Conservation (phyloP, 2,329 filamentous ascomycete species). For the Teratosphaeria nubilosa region DNA sequence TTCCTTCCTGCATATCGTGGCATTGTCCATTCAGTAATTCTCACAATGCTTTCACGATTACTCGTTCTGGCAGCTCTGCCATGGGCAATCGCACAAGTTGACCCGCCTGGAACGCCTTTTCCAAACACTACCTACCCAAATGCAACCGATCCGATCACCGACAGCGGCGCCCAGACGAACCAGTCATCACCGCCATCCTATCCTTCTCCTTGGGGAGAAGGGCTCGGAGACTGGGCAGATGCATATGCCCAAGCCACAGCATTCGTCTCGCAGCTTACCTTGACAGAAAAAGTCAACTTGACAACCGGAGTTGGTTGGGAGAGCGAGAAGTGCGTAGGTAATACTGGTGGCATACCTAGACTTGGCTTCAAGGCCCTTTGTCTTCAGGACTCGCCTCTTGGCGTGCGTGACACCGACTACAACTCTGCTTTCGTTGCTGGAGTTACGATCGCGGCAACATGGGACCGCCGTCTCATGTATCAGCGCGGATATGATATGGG, state of each 20-base stretch:
- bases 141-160: conserved; percentile 17
- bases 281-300: conserved; percentile 86
- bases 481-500: conserved; percentile 64
- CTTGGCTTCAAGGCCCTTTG: conserved; percentile 66
- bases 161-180: conserved; percentile 19
- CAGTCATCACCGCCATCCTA: conserved; percentile 57
- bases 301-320: conserved; percentile 79
- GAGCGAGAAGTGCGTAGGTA: conserved; percentile 66
- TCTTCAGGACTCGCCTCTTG: conserved; percentile 75
- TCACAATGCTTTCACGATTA: conserved; percentile 14
- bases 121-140: conserved; percentile 17
- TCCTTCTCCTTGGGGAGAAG: conserved; percentile 78
- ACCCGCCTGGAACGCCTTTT: conserved; percentile 15
- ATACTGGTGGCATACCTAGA: conserved; percentile 58
- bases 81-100: conserved; percentile 18
- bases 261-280: conserved; percentile 74
- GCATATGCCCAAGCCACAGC: conserved; percentile 66
- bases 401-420: conserved; percentile 68
- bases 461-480: conserved; percentile 62
- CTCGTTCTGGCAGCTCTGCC: conserved; percentile 22
- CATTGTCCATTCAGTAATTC: not conserved
- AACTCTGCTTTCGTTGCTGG: conserved; percentile 73
- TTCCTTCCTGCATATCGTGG: not conserved
- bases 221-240: conserved; percentile 61
- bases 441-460: conserved; percentile 72